These are phyloP conservation scores for Cytospora mali DNA, from an alignment of 2,329 filamentous ascomycete genomes.

Conservation along the genomic window DNA sequence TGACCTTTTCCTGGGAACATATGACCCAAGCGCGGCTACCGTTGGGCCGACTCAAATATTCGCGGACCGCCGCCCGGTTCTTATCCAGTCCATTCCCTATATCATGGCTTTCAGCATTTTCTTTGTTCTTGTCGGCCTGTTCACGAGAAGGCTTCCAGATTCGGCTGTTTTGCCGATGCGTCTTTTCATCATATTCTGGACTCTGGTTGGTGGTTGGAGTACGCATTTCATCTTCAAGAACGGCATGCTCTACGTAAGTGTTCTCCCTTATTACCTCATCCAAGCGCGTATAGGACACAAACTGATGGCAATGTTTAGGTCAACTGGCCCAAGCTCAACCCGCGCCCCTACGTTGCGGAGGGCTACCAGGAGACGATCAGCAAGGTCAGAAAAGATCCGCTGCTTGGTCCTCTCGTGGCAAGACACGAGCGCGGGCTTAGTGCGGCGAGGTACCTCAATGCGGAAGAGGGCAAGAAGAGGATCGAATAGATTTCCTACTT, in stretches of 20 bases:
- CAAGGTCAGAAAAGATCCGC: conserved; percentile 77
- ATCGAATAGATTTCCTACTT: conserved; percentile 65
- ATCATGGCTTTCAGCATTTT: conserved; percentile 84
- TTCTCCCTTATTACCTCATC: conserved; percentile 15
- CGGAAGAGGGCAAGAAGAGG: conserved; percentile 98
- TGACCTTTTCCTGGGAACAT: conserved; percentile 88
- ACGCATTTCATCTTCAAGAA: conserved; percentile 78
- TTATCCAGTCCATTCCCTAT: conserved; percentile 94
- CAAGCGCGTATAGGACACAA: not conserved
- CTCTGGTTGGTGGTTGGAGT: conserved; percentile 69
- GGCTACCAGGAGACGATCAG: conserved; percentile 85
- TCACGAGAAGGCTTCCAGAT: conserved; percentile 72
- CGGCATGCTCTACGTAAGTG: conserved; percentile 91
- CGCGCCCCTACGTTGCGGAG: conserved; percentile 81
- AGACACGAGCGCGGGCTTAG: conserved; percentile 82
- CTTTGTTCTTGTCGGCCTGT: conserved; percentile 73
- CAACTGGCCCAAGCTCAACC: conserved; percentile 97
- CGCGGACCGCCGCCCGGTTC: conserved; percentile 78
- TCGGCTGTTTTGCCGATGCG: conserved; percentile 79
- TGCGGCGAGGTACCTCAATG: conserved; percentile 76
- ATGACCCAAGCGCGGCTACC: conserved; percentile 72
- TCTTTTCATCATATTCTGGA: conserved; percentile 79
- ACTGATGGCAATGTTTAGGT: conserved; percentile 60
- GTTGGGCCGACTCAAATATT: conserved; percentile 77
- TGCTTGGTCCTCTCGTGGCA: conserved; percentile 76